These are phyloP conservation scores for Primulina eburnea DNA, from an alignment of 257 asterid genomes.

Conservation along the genomic window DNA sequence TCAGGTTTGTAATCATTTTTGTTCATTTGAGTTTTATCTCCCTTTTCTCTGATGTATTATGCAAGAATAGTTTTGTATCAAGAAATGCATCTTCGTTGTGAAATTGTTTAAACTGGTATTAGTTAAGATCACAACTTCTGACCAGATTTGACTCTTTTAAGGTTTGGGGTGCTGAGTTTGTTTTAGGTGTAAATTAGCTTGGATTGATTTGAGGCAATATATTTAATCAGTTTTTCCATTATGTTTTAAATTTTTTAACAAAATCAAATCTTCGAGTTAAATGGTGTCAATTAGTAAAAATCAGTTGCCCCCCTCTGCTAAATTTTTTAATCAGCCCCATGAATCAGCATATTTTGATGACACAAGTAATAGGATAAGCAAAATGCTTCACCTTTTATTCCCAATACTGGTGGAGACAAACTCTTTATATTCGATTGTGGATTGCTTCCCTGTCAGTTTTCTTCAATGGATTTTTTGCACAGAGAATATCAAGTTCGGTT, in stretches of 20 bases:
- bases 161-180: constrained; percentile 18
- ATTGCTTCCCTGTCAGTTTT: no score
- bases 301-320: background rate
- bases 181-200: constrained; percentile 14
- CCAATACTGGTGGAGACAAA: background rate
- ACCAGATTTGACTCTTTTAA: constrained; percentile 10
- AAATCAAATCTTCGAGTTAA: background rate
- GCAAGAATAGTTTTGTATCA: constrained; percentile 4
- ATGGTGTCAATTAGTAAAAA: background rate
- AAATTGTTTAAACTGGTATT: constrained; percentile 6
- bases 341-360: background rate
- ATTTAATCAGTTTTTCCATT: background rate
- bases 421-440: background rate
- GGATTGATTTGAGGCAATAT: background rate
- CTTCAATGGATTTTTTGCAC: background rate
- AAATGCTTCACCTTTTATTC: background rate
- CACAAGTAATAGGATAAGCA: background rate
- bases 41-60: background rate
- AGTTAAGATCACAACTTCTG: constrained; percentile 11
- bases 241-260: constrained; percentile 11
- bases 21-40: background rate
- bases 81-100: background rate
- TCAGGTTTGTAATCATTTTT: constrained; percentile 47
- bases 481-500: constrained; percentile 1
- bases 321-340: no score